Evolutionary conservation across 2,329 filamentous ascomycete genomes (phyloP), one percentile per base, ranked within the genome.

Genomic region (Claviceps humidiphila): DNA sequence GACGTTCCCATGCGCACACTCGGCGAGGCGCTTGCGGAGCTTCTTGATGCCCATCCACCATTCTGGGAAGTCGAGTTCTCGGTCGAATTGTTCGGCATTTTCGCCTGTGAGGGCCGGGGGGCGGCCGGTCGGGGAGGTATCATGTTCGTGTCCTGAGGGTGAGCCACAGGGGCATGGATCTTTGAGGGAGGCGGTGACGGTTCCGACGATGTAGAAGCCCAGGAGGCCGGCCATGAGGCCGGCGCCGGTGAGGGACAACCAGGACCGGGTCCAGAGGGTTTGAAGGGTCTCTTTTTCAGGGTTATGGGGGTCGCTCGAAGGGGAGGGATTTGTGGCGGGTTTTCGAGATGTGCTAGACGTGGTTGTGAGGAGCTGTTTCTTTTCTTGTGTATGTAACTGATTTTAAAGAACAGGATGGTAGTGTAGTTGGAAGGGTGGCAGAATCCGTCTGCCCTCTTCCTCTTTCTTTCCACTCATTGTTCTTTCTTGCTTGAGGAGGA

Each of bases 81-180:
- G 67, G 65, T 84, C 81, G 61, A 84, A 84, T 42, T 74, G 72
- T 30, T 68, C 66, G 17, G 80, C 80, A 14, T 71, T 68, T 49
- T 72, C 67, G 48, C 67, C 64, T 17, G 67, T 69, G 57, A 77
- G 66, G 51, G 71, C 69, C 24, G 70, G 66, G 3, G 75, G 74
- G 11, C 74, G 73, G 37, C 75, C 75, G 20, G 75, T 77, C 4
- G 75, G 72, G 14, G 13, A 61, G n/a, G 39, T 56, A 44, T 61
- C 56, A 52, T 72, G 67, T 51, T 67, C 64, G 53, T 61, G 63
- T 55, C 9, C 30, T 34, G 62, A 20, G 17, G 17, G 17, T 20
- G 17, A 13, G 46, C 54, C 52, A 47, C 59, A 58, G 26, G 60
- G 56, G 1, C 59, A 55, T 3, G 16, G 0, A 6, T 58, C 48